phyloP scores from a whole-genome alignment of 1,139 yeast genomes.

The Saccharomyces hybrid region DNA sequence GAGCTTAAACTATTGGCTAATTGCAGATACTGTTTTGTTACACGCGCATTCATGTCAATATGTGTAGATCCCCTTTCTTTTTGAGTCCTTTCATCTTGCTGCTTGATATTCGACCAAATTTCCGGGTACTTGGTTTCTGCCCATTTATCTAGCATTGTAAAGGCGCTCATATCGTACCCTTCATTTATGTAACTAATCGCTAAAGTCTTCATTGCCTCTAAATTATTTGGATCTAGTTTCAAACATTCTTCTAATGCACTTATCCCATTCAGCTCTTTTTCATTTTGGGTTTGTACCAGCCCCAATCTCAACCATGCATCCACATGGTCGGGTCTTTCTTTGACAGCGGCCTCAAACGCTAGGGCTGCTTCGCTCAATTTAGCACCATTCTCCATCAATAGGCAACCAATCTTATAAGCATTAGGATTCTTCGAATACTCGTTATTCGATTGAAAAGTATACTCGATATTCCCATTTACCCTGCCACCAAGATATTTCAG shows the following conservation, averaged over 20 bases:
- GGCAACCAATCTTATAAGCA: constrained; percentile 86
- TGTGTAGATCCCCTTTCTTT: constrained; percentile 51
- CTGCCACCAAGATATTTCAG: constrained; percentile 47
- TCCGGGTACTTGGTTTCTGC: constrained; percentile 80
- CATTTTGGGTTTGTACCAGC: constrained; percentile 93
- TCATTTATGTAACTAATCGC: constrained; percentile 94
- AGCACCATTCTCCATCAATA: constrained; percentile 94
- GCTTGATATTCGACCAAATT: constrained; percentile 38
- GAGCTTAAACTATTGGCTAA: constrained; percentile 86
- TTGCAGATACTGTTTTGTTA: constrained; percentile 69
- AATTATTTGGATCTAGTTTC: constrained; percentile 69
- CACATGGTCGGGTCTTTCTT: constrained; percentile 65
- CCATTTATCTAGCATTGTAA: constrained; percentile 91
- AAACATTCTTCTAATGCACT: constrained; percentile 86
- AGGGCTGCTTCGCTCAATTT: constrained; percentile 89
- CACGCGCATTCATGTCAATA: constrained; percentile 66
- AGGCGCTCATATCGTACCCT: constrained; percentile 94
- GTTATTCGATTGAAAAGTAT: constrained; percentile 74
- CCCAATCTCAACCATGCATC: constrained; percentile 94
- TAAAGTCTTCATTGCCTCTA: constrained; percentile 75
- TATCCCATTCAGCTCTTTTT: constrained; percentile 89
- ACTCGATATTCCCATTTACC: constrained; percentile 67
- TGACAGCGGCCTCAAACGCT: constrained; percentile 95
- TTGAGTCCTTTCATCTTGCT: constrained; percentile 9
- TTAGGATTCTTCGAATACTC: constrained; percentile 67